Base-by-base conservation (phyloP, 768 basidiomycete genomes). In the Suillus plorans region DNA sequence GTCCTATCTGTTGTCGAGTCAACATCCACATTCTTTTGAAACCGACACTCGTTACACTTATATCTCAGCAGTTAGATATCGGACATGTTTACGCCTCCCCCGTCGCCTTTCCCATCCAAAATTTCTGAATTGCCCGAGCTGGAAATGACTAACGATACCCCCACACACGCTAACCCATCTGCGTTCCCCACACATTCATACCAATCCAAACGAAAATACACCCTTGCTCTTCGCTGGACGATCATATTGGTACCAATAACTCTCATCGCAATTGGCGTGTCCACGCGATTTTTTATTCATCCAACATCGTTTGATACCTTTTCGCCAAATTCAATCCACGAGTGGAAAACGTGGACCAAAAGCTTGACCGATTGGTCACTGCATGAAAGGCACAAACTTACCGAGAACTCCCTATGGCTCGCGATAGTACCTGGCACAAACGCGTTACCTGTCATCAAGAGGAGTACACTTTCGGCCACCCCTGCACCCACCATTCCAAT, bases 161-260 rank as follows among this genome's bases (percentile, higher is more conserved):
- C 57, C 61, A 65, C 56, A n/a, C 37, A 12, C 28, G 60, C 18
- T 4, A 56, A 44, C 18, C 41, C 16, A 34, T 49, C 61, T 56
- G 50, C 31, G 36, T 42, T 65, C 20, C 66, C 66, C 59, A 52
- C 62, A 55, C 64, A 6, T 18, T 22, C 41, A 28, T 28, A 31
- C 31, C 44, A 18, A 2, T 65, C 78, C 77, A 55, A 80, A 74
- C 39, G 81, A 79, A 50, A 80, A 84, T 28, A 75, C 28, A 80
- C 60, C 78, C 80, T 61, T 42, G 60, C 62, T n/a, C 62, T 73
- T 49, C 76, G 77, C 71, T 85, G 82, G 83, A 79, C 84, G 1
- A 80, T 87, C 62, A 62, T 90, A 49, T 66, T 87, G 41, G 79
- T 89, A 3, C 90, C 90, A 3, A 67, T 88, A 12, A 68, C 79